phyloP scores from a whole-genome alignment of 257 asterid genomes.

The Verbascum thapsus region DNA sequence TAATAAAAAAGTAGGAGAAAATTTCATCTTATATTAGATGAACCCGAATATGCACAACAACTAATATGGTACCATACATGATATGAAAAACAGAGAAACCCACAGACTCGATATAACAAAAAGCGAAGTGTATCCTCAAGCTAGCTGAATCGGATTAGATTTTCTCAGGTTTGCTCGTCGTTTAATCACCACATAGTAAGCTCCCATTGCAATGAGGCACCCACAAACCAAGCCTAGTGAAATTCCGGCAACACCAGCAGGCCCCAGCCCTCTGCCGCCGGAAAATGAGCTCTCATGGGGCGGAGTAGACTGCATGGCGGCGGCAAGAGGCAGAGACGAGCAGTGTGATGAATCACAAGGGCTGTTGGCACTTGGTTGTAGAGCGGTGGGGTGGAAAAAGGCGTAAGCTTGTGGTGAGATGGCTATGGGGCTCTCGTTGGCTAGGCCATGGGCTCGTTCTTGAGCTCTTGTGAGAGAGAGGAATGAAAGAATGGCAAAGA shows the following conservation, averaged over 20 bases:
- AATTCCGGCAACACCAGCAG: conserved; percentile 37
- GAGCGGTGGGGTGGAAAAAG: conserved; percentile 45
- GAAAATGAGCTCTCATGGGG: no score
- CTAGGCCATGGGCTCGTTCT: conserved; percentile 46
- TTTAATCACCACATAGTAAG: conserved; percentile 28
- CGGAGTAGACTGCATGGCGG: conserved; percentile 43
- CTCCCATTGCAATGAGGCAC: conserved; percentile 35
- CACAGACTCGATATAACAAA: no score
- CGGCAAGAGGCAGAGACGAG: conserved; percentile 43
- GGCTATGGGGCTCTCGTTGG: conserved; percentile 38
- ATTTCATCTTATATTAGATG: no score
- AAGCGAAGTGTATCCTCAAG: conserved; percentile 16
- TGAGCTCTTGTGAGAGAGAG: conserved; percentile 35
- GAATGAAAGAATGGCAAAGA: conserved; percentile 23
- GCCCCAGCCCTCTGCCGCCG: conserved; percentile 23
- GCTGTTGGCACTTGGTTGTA: conserved; percentile 13
- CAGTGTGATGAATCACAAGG: conserved; percentile 31
- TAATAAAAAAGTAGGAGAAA: no score
- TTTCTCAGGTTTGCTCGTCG: conserved; percentile 25
- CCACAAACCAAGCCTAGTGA: conserved; percentile 31
- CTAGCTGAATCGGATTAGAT: conserved; percentile 24
- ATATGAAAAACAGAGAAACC: no score
- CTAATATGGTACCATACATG: no score
- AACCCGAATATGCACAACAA: no score
- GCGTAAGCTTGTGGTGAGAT: conserved; percentile 49